Percentiles rank a stretch among this genome's conserved stretches.
phyloP scores from a whole-genome alignment of 163 green algal species.

The Volvox carteri region DNA sequence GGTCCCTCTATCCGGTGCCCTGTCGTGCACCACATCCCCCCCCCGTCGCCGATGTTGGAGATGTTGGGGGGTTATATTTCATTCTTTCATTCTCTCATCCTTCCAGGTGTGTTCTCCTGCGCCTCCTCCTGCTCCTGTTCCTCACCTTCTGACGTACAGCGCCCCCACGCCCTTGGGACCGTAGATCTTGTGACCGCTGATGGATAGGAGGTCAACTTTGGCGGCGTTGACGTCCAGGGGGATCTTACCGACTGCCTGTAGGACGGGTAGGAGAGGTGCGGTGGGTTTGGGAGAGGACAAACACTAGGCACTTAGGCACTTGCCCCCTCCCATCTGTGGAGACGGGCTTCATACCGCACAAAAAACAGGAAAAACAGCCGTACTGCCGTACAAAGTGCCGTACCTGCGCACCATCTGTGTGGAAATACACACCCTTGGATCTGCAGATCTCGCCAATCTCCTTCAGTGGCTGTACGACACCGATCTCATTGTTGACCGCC shows the following conservation, averaged over 20 bases:
- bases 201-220: conserved; percentile 97
- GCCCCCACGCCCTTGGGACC: conserved; percentile 96
- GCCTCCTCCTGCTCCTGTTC: background rate
- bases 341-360: too few relatives aligned
- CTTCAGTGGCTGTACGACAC: conserved; percentile 91
- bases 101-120: background rate
- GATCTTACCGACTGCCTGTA: conserved; percentile 94
- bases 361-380: too few relatives aligned
- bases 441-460: conserved; percentile 95
- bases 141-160: conserved; percentile 92
- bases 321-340: background rate
- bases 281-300: background rate
- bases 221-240: conserved; percentile 92
- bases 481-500: conserved; percentile 99
- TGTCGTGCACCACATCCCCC: too few relatives aligned
- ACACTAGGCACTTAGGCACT: background rate
- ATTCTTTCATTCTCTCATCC: too few relatives aligned
- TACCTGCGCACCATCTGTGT: conserved; percentile 97
- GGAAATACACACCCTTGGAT: conserved; percentile 93
- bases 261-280: background rate
- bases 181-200: conserved; percentile 99
- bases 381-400: too few relatives aligned
- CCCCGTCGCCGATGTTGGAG: too few relatives aligned
- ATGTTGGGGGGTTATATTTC: too few relatives aligned
- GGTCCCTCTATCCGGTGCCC: too few relatives aligned